Percentiles rank a stretch among this genome's conserved stretches.
These are phyloP conservation scores for Colletotrichum sp. DNA, from an alignment of 2,329 filamentous ascomycete genomes.

Conservation along the genomic window DNA sequence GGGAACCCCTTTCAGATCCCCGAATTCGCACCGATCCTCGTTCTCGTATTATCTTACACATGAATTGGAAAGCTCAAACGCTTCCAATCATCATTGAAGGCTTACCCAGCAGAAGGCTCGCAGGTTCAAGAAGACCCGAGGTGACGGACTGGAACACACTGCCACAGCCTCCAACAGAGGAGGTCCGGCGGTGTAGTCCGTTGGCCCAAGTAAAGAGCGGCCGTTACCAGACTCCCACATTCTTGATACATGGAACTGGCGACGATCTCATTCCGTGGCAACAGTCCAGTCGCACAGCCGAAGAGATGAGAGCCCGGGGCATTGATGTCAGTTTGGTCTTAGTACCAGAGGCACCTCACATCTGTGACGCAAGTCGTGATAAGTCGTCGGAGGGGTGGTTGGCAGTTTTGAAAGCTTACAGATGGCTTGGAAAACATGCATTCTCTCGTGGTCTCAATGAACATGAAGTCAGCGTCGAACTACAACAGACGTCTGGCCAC, in stretches of 20 bases:
- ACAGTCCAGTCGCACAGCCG: neutral
- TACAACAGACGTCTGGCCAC: too few relatives aligned
- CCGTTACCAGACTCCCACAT: constrained; percentile 5
- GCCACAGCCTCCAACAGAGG: neutral
- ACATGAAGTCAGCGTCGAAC: neutral
- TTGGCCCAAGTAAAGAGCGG: constrained; percentile 9
- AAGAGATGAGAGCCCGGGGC: neutral
- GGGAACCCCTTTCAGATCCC: constrained; percentile 5
- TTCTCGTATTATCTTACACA: constrained; percentile 40
- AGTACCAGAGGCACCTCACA: neutral
- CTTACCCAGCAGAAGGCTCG: constrained; percentile 19
- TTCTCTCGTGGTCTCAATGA: neutral
- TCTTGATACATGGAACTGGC: constrained; percentile 8
- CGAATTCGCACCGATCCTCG: constrained; percentile 33
- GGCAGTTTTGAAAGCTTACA: neutral
- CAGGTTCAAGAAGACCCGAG: neutral
- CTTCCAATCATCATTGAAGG: constrained; percentile 40
- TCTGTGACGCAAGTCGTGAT: neutral
- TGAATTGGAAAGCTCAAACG: constrained; percentile 44
- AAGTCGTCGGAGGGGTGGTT: neutral
- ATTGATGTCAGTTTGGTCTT: neutral
- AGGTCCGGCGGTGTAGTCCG: constrained; percentile 10
- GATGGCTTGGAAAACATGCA: neutral
- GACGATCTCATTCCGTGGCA: constrained; percentile 19
- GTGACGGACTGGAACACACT: constrained; percentile 5